Percentiles rank a stretch among this genome's conserved stretches.
These are phyloP conservation scores for Periglandula ipomoeae DNA, from an alignment of 2,329 filamentous ascomycete genomes.

Conservation along the genomic window DNA sequence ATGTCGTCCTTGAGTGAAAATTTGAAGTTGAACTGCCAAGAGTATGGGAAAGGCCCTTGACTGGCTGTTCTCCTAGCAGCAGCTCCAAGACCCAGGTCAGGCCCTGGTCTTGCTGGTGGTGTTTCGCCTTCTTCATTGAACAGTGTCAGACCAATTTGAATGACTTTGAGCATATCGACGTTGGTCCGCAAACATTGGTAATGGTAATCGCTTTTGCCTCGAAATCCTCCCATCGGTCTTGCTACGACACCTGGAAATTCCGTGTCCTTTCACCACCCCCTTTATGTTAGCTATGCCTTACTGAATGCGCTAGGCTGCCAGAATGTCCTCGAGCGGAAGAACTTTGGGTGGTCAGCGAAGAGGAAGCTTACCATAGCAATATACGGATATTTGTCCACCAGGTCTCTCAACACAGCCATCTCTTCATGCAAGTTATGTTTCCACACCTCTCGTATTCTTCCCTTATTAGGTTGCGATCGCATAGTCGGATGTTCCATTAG, in stretches of 20 bases:
- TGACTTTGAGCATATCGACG: constrained; percentile 94
- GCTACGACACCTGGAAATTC: constrained; percentile 98
- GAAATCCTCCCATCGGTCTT: constrained; percentile 87
- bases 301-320: neutral
- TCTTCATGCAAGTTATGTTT: constrained; percentile 84
- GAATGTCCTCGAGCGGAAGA: no score
- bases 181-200: constrained; percentile 97
- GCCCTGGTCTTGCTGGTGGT: constrained; percentile 58
- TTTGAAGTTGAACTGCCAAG: constrained; percentile 99
- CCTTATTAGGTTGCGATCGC: constrained; percentile 53
- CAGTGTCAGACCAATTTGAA: constrained; percentile 89
- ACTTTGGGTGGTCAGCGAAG: neutral
- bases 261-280: constrained; percentile 61
- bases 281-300: constrained; percentile 7
- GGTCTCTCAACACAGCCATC: constrained; percentile 71
- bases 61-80: constrained; percentile 30
- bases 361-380: constrained; percentile 78
- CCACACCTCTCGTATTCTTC: constrained; percentile 94
- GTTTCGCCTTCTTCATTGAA: constrained; percentile 88
- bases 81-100: constrained; percentile 29
- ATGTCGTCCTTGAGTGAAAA: constrained; percentile 94
- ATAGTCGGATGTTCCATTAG: constrained; percentile 34
- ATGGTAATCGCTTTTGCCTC: constrained; percentile 94
- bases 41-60: constrained; percentile 61
- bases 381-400: constrained; percentile 88